Base-by-base conservation (phyloP, 1,284 basidiomycete species). In the Cryptococcus amylolentus region DNA sequence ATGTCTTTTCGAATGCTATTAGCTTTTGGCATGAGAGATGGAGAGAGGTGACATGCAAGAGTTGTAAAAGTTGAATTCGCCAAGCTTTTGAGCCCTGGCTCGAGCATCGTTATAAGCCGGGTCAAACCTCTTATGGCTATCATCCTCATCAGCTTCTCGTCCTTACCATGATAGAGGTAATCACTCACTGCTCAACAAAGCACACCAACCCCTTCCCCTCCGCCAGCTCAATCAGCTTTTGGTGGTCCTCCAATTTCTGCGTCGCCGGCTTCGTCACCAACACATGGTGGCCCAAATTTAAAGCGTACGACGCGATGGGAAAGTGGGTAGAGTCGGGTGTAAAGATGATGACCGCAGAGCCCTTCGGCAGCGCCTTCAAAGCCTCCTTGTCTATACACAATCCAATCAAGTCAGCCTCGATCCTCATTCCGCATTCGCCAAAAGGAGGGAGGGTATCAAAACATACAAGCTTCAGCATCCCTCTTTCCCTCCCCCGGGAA, bases 181-280 rank as follows among this genome's bases (percentile, higher is more conserved):
- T 13, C 10, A 68, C 72, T 62, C 53, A 72, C 70, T 95, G 91
- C 75, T 95, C 92, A 35, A 95, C 91, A 72, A 91, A 91, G 77
- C 90, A 93, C 7, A 92, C 81, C 12, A 94, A 87, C 51, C 87
- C 86, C 70, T 91, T 82, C 73, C 88, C 83, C 66, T 81, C 83
- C 10, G 91, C 90, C 0, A 78, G 83, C 42, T 83, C 81, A 56
- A 91, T 85, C 51, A 95, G 82, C 35, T 83, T 82, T 61, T 85
- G 86, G 77, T 96, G 92, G 71, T 95, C 86, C 54, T 84, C 81
- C 42, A 96, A 82, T 28, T 88, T 82, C 71, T 96, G 88, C 0
- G 90, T 91, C 1, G 91, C 92, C 0, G 92, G 92, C 76, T 95
- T 96, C 51, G 92, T 96, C 59, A 95, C 84, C 48, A 95, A 82